Base-by-base conservation (phyloP, 139 green algal species). In the Ettlia oleoabundans region DNA sequence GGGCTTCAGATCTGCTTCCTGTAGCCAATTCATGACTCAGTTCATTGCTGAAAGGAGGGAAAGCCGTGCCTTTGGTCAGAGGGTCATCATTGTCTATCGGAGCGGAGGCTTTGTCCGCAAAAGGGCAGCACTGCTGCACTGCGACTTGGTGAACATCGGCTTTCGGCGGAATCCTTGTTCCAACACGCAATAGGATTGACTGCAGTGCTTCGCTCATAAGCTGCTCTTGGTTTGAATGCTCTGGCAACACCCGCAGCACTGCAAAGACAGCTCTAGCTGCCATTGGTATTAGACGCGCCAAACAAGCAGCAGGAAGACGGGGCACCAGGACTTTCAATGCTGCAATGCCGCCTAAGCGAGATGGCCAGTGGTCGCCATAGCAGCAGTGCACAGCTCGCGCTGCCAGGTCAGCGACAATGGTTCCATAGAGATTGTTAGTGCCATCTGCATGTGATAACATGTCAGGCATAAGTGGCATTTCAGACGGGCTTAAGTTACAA, bases 381-480 rank as follows among this genome's bases (percentile, higher is more conserved):
- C 96, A 98, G 82, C 90, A 94, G 85, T 98, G 92, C 82, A 98
- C 78, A 42, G 98, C 75, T 18, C 94, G 90, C 4, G 86, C 85
- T 37, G 96, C 64, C 38, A 99, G 85, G 63, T 95, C 88, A 32
- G 97, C 89, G 19, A 98, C 76, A 28, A 98, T 87, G 38, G 28
- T 58, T n/a, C 53, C 47, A 37, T 82, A 85, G 55, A 65, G 55
- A 32, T 65, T 5, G 21, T 65, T 65, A 65, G 18, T 38, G 32
- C 6, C 7, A 70, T 33, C 15, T 9, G 62, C 30, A 43, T 10
- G 47, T 24, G 47, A 10, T n/a, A n/a, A n/a, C n/a, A n/a, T n/a
- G n/a, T n/a, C n/a, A n/a, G n/a, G n/a, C n/a, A n/a, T n/a, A n/a
- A n/a, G n/a, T n/a, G n/a, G n/a, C n/a, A n/a, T n/a, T n/a, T n/a